phyloP scores from a whole-genome alignment of 2,329 filamentous ascomycete genomes.

The Dryadomyces quercus-mongolicae region DNA sequence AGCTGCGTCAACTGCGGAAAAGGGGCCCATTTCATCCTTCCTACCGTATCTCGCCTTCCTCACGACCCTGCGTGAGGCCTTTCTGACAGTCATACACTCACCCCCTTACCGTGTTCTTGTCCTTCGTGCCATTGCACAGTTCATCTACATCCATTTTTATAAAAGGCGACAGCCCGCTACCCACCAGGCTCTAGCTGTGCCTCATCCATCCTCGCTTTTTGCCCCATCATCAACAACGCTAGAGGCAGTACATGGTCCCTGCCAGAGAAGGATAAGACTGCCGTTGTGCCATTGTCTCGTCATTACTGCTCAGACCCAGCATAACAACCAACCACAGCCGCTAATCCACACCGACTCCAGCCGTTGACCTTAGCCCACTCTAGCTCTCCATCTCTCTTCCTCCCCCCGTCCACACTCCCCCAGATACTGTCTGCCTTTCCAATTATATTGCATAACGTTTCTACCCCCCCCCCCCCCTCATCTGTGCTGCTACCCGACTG shows the following conservation, averaged over 20 bases:
- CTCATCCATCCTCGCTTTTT: not conserved
- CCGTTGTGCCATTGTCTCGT: not conserved
- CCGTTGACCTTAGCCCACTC: not conserved
- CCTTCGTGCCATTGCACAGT: too few species aligned
- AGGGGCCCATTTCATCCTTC: not conserved
- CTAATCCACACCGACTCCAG: not conserved
- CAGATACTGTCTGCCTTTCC: too few species aligned
- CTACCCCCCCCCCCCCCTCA: too few species aligned
- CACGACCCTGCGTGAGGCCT: not conserved
- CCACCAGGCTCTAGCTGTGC: not conserved
- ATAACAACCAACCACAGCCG: not conserved
- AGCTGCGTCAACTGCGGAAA: not conserved
- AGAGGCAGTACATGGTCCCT: not conserved
- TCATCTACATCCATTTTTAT: too few species aligned
- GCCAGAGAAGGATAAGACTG: not conserved
- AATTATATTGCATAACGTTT: too few species aligned
- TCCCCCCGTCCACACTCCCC: not conserved
- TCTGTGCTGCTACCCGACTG: too few species aligned
- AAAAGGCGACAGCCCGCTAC: not conserved
- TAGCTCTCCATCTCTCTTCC: not conserved
- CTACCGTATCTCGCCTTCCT: not conserved
- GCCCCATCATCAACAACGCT: not conserved
- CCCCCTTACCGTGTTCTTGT: too few species aligned
- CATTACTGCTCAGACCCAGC: not conserved
- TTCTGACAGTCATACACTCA: too few species aligned